Evolutionary conservation across 1,284 basidiomycete genomes (phyloP).

Genomic region (Fomitopsis schrenkii): DNA sequence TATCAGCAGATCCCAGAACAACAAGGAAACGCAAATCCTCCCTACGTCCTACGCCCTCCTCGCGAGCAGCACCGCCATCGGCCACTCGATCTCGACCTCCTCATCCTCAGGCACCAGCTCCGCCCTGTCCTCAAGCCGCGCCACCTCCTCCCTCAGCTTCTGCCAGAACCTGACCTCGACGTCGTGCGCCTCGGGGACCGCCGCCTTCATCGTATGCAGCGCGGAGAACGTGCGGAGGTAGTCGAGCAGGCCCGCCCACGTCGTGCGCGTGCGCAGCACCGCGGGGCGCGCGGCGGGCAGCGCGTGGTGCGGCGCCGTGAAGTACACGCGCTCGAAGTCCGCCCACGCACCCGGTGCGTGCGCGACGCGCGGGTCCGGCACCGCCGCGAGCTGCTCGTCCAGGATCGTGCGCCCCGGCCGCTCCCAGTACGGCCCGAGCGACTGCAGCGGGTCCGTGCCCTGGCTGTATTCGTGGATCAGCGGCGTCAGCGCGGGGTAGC

Average conservation of each 20-base stretch:
- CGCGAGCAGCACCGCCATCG: conserved; percentile 61
- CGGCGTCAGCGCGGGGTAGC: conserved; percentile 52
- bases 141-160: conserved; percentile 41
- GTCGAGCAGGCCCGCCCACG: conserved; percentile 58
- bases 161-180: conserved; percentile 62
- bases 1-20: too few species aligned
- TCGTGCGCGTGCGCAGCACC: conserved; percentile 58
- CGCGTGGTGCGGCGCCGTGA: conserved; percentile 36
- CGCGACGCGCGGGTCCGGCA: conserved; percentile 51
- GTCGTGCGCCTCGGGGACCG: conserved; percentile 63
- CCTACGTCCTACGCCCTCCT: not conserved
- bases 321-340: conserved; percentile 49
- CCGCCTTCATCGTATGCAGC: conserved; percentile 66
- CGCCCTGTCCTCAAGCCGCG: conserved; percentile 27
- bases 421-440: conserved; percentile 75
- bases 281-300: conserved; percentile 45
- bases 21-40: too few species aligned
- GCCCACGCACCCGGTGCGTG: conserved; percentile 32
- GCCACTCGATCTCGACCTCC: conserved; percentile 66
- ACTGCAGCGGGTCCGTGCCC: conserved; percentile 47
- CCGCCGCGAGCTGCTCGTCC: conserved; percentile 64
- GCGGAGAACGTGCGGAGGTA: conserved; percentile 77
- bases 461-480: conserved; percentile 61
- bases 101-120: conserved; percentile 37
- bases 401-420: conserved; percentile 78